Percentiles rank a stretch among this genome's conserved stretches.
phyloP scores from a whole-genome alignment of 2,329 filamentous ascomycete species.

The Ophiostoma triangulosporum region DNA sequence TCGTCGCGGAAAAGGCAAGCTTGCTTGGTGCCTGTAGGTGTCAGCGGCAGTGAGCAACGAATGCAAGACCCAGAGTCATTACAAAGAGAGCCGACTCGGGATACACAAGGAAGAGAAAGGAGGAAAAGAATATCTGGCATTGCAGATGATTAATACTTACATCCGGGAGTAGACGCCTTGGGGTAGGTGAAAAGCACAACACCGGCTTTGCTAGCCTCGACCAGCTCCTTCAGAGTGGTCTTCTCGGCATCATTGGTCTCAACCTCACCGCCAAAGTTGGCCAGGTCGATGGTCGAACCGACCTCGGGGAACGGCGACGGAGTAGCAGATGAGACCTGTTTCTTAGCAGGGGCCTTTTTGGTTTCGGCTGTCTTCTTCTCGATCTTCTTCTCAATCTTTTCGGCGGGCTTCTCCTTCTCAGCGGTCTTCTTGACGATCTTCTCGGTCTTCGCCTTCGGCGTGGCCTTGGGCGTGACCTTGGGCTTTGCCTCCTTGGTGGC shows the following conservation, averaged over 20 bases:
- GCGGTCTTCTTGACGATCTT: slow-evolving; percentile 10
- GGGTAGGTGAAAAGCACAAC: slow-evolving; percentile 94
- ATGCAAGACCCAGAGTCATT: no score
- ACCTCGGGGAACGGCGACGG: slow-evolving; percentile 25
- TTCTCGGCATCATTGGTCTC: slow-evolving; percentile 74
- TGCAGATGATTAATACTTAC: no score
- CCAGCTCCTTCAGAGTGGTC: slow-evolving; percentile 65
- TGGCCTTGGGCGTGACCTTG: slow-evolving; percentile 18
- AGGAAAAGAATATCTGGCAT: no score
- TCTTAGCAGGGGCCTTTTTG: slow-evolving; percentile 13
- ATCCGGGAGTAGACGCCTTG: slow-evolving; percentile 85
- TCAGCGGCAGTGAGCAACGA: no score
- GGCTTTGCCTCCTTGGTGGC: slow-evolving; percentile 15
- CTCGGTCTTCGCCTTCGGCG: slow-evolving; percentile 19
- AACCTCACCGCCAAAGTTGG: slow-evolving; percentile 55
- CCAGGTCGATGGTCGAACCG: slow-evolving; percentile 42
- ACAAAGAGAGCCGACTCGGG: no score
- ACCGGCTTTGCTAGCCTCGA: slow-evolving; percentile 71
- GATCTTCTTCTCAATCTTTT: slow-evolving; percentile 7
- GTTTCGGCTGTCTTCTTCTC: slow-evolving; percentile 1
- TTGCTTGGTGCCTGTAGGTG: slow-evolving; percentile 72
- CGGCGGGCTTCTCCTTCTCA: slow-evolving; percentile 11
- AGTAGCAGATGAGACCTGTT: slow-evolving; percentile 21
- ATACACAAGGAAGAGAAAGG: neutral
- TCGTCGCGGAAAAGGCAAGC: slow-evolving; percentile 86